Evolutionary conservation across 331 rosid species (phyloP), one percentile per base, ranked within the genome.

Genomic region (Cydonia oblonga): DNA sequence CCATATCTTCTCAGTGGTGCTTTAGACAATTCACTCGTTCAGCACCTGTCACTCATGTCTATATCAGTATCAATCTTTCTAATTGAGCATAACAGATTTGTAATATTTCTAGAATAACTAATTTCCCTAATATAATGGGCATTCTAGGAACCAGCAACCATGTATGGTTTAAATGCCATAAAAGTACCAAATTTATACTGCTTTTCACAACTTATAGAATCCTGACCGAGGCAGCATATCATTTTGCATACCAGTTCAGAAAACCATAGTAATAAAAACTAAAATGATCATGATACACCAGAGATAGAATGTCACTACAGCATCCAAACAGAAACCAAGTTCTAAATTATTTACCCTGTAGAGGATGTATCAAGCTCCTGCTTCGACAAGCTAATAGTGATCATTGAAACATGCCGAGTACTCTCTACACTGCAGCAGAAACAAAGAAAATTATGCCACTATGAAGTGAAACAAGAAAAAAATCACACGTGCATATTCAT

Each of bases 381-480:
- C 82, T 79, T 87, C 22, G 97, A 92, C 84, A 92, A 78, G 44
- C 92, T 87, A 76, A 92, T 86, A 51, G 90, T 79, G 78, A 92
- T 89, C 93, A 89, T 82, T 44, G 98, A 92, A 79, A 92, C 98
- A 79, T 88, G 98, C 23, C 98, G 91, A 15, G 89, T 88, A 58
- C 96, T 92, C 88, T 92, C 97, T 66, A 92, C 83, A 77, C 98
- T 90, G 86, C 76, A 78, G 35, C 29, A 73, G 22, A 79, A 71
- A 66, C 40, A 74, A 68, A 77, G 68, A 25, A 32, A 75, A 19
- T 25, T 16, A 44, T 44, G 38, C 28, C 26, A 52, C 38, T 63
- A 65, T 23, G 42, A 46, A 69, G 8, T 51, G 30, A 40, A 52
- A 15, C 4, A 38, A 35, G 12, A 9, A 38, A 35, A 40, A 24